These are phyloP conservation scores for Cystobasidium slooffiae DNA, from an alignment of 1,284 basidiomycete species.

Conservation along the genomic window DNA sequence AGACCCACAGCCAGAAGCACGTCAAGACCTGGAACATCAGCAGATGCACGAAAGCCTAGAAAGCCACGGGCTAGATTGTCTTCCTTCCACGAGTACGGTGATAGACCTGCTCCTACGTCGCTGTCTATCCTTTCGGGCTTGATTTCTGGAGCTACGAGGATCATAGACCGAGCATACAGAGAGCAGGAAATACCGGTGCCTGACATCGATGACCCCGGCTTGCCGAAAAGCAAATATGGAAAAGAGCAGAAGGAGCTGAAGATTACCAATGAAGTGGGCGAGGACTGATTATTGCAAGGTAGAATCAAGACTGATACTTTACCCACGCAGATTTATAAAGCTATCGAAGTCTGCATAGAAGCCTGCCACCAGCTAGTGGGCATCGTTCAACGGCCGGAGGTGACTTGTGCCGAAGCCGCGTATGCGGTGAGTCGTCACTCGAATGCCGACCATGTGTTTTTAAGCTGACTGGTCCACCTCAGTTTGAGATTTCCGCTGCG, in stretches of 20 bases:
- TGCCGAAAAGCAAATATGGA: slow-evolving; percentile 40
- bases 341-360: slow-evolving; percentile 43
- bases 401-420: slow-evolving; percentile 36
- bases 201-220: slow-evolving; percentile 44
- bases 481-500: slow-evolving; percentile 41
- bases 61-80: slow-evolving; percentile 22
- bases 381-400: slow-evolving; percentile 39
- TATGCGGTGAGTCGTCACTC: slow-evolving; percentile 27
- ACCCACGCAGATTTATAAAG: slow-evolving; percentile 30
- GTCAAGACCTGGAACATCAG: background rate
- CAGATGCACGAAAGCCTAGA: slow-evolving; percentile 10
- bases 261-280: slow-evolving; percentile 30
- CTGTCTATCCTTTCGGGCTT: slow-evolving; percentile 36
- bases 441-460: background rate
- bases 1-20: slow-evolving; percentile 8
- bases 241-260: slow-evolving; percentile 41
- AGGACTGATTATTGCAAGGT: background rate
- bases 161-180: slow-evolving; percentile 38
- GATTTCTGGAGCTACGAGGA: slow-evolving; percentile 38
- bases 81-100: slow-evolving; percentile 36
- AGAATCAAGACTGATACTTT: background rate
- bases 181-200: slow-evolving; percentile 41
- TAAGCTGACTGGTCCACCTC: background rate
- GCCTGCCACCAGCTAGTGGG: slow-evolving; percentile 43
- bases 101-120: slow-evolving; percentile 31